A percentile compares a stretch with the other conserved stretches of the same genome.
Conservation (phyloP, 2,329 filamentous ascomycete genomes). For the Colletotrichum theobromicola region DNA sequence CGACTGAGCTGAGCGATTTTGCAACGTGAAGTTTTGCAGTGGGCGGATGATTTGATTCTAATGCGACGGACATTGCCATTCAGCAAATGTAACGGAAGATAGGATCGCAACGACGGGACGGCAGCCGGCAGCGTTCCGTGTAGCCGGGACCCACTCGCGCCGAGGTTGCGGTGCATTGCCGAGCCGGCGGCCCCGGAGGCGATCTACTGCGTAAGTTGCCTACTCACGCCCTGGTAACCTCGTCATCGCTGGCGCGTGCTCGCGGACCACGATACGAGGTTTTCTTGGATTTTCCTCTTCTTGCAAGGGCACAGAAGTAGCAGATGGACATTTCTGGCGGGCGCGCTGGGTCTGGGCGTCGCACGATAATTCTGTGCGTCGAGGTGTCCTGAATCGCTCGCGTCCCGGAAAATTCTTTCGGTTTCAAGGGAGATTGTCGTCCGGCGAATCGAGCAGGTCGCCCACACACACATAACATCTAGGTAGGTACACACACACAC, state of each 20-base stretch:
- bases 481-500: background rate
- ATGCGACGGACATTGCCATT: background rate
- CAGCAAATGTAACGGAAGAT: background rate
- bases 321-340: background rate
- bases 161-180: background rate
- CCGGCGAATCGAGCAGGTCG: background rate
- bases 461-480: background rate
- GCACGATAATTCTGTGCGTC: background rate
- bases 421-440: conserved; percentile 17
- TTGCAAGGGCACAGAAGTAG: background rate
- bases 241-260: background rate
- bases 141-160: background rate
- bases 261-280: background rate
- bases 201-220: background rate
- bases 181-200: background rate
- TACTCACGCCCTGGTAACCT: background rate
- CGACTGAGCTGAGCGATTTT: background rate
- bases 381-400: conserved; percentile 4
- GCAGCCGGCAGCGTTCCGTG: background rate
- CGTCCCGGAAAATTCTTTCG: conserved; percentile 4
- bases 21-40: background rate
- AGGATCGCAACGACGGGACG: background rate
- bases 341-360: background rate
- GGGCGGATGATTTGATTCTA: background rate
- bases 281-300: background rate